These are phyloP conservation scores for Leccinum huronense DNA, from an alignment of 1,284 basidiomycete genomes.

Conservation along the genomic window DNA sequence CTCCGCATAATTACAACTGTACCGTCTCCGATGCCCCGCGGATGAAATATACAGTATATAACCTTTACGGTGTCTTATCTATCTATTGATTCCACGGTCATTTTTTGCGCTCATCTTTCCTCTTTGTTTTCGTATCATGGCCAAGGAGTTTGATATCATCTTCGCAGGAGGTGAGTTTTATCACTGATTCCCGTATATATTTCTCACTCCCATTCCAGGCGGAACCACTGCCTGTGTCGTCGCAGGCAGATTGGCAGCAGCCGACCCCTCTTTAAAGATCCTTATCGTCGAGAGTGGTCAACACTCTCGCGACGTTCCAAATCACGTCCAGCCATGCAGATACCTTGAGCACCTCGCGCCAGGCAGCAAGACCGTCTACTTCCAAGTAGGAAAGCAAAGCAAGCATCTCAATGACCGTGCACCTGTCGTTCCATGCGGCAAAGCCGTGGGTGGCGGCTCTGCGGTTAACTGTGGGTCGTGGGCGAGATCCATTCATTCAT, in stretches of 20 bases:
- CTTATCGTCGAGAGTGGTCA: constrained; percentile 37
- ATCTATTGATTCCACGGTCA: neutral
- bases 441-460: constrained; percentile 59
- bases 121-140: neutral
- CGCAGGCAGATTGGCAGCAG: constrained; percentile 19
- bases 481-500: neutral
- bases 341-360: constrained; percentile 42
- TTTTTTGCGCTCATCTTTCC: neutral
- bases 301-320: constrained; percentile 32
- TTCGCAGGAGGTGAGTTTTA: constrained; percentile 1
- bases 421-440: constrained; percentile 42
- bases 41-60: neutral
- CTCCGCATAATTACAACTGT: neutral
- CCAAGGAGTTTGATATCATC: neutral
- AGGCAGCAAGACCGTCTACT: constrained; percentile 42
- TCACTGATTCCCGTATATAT: neutral
- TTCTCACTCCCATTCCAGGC: constrained; percentile 18
- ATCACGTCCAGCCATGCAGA: constrained; percentile 51
- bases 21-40: neutral
- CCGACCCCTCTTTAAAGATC: constrained; percentile 42
- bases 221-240: constrained; percentile 16
- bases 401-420: constrained; percentile 45
- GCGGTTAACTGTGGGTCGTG: constrained; percentile 49
- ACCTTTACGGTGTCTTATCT: neutral
- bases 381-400: constrained; percentile 43